Evolutionary conservation across 2,329 filamentous ascomycete species (phyloP).

Genomic region (Dissoconium aciculare): DNA sequence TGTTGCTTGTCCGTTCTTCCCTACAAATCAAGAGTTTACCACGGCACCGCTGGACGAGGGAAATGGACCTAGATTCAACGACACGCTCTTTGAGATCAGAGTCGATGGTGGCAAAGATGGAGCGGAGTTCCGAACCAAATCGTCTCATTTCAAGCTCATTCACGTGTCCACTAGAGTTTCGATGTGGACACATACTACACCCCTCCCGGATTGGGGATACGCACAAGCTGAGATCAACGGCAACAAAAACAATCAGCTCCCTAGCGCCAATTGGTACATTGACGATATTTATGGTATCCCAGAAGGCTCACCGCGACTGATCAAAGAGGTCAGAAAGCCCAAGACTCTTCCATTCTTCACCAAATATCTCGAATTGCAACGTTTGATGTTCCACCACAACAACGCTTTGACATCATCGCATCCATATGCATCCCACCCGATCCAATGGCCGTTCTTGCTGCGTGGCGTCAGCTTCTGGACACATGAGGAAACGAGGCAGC

Average conservation of each 20-base stretch:
- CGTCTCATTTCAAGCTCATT: slow-evolving; percentile 88
- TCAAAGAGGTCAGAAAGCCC: slow-evolving; percentile 61
- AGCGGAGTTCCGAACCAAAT: slow-evolving; percentile 78
- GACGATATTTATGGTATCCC: slow-evolving; percentile 78
- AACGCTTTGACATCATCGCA: slow-evolving; percentile 94
- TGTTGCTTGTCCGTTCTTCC: slow-evolving; percentile 88
- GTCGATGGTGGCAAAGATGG: slow-evolving; percentile 70
- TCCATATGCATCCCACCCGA: slow-evolving; percentile 85
- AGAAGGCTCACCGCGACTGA: slow-evolving; percentile 54
- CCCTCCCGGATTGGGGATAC: slow-evolving; percentile 92
- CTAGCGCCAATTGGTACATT: slow-evolving; percentile 87
- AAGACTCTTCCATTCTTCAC: slow-evolving; percentile 76
- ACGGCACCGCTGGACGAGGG: slow-evolving; percentile 61
- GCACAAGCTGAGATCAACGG: slow-evolving; percentile 99
- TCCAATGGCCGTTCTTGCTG: slow-evolving; percentile 95
- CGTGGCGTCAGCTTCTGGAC: slow-evolving; percentile 99
- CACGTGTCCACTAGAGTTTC: slow-evolving; percentile 91
- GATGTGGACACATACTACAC: slow-evolving; percentile 95
- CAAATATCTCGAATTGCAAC: slow-evolving; percentile 93
- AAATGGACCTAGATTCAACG: slow-evolving; percentile 59
- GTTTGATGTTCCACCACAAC: slow-evolving; percentile 99
- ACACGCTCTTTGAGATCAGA: slow-evolving; percentile 83
- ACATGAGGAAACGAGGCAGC: slow-evolving; percentile 80
- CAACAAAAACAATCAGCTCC: slow-evolving; percentile 83
- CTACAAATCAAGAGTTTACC: slow-evolving; percentile 98